phyloP scores from a whole-genome alignment of 1,284 basidiomycete genomes.

The Sphaerobolus stellatus region DNA sequence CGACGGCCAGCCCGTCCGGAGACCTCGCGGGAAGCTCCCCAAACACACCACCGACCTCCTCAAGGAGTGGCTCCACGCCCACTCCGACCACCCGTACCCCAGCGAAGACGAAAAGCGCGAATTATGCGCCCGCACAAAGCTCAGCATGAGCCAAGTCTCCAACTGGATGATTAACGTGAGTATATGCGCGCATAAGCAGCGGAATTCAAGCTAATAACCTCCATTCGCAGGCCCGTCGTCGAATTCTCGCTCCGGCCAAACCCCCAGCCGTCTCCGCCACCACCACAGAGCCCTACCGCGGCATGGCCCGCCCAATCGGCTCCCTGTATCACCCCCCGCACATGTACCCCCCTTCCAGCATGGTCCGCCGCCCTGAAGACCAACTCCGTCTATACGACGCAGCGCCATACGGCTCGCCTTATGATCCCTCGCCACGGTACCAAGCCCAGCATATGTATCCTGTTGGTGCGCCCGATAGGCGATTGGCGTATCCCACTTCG shows the following conservation, averaged over 20 bases:
- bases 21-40: conserved; percentile 78
- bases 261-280: conserved; percentile 70
- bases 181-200: conserved; percentile 18
- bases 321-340: conserved; percentile 31
- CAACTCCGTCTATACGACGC: conserved; percentile 7
- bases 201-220: conserved; percentile 1
- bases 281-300: conserved; percentile 67
- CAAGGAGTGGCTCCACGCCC: conserved; percentile 87
- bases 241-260: conserved; percentile 78
- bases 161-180: conserved; percentile 91
- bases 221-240: conserved; percentile 61
- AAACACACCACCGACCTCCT: conserved; percentile 88
- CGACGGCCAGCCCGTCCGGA: conserved; percentile 42
- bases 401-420: neutral
- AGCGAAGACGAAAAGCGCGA: conserved; percentile 90
- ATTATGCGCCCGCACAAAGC: conserved; percentile 78
- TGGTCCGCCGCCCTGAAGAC: neutral
- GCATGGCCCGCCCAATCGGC: conserved; percentile 44
- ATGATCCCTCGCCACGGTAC: neutral
- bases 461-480: neutral
- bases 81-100: conserved; percentile 87
- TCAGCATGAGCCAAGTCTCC: conserved; percentile 86
- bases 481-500: neutral
- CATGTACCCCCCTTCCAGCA: neutral
- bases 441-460: neutral